These are phyloP conservation scores for Cephaloascus fragrans DNA, from an alignment of 805 yeast species.

Conservation along the genomic window DNA sequence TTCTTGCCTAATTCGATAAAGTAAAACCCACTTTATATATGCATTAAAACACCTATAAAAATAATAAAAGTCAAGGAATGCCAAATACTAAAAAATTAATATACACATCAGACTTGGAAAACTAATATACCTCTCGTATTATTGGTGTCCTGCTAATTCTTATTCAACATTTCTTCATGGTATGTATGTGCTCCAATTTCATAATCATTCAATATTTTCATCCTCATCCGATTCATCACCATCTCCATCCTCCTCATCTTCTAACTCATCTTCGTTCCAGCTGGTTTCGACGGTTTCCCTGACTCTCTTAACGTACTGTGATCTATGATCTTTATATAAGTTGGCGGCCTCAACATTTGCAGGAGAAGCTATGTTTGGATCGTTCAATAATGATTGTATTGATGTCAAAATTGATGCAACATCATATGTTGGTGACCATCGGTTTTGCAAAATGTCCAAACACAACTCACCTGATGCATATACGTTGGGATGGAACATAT, in stretches of 20 bases:
- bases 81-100: too few species aligned
- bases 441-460: constrained; percentile 87
- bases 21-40: not conserved
- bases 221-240: constrained; percentile 14
- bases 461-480: constrained; percentile 94
- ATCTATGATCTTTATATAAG: constrained; percentile 86
- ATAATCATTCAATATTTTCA: constrained; percentile 3
- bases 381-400: constrained; percentile 84
- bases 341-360: constrained; percentile 98
- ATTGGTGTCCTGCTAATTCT: too few species aligned
- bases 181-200: too few species aligned
- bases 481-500: constrained; percentile 97
- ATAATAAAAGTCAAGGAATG: not conserved
- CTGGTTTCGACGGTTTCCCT: constrained; percentile 91
- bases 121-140: too few species aligned
- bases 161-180: too few species aligned
- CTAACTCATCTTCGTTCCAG: constrained; percentile 76
- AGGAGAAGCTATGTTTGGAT: constrained; percentile 93
- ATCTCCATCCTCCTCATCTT: constrained; percentile 40
- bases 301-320: constrained; percentile 85
- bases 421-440: constrained; percentile 98
- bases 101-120: too few species aligned
- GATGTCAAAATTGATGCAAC: constrained; percentile 93
- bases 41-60: not conserved
- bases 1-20: constrained; percentile 1